Percentiles rank a stretch among this genome's conserved stretches.
Conservation (phyloP, 2,329 filamentous ascomycete species). For the Cercospora janseana region DNA sequence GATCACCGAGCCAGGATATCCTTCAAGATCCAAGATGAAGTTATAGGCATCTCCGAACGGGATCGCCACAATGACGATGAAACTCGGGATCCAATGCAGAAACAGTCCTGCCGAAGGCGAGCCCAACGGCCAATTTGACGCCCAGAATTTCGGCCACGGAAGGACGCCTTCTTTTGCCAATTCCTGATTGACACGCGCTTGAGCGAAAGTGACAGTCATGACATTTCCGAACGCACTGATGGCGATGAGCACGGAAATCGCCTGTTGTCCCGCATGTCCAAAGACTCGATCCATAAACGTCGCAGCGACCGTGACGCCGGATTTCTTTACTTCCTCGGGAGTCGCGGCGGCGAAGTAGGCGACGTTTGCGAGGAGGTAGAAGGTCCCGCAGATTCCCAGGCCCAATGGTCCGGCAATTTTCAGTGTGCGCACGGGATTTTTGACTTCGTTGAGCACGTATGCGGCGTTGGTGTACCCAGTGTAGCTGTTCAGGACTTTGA, state of each 20-base stretch:
- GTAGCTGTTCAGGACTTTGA: constrained; percentile 47
- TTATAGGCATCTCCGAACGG: constrained; percentile 64
- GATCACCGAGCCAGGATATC: constrained; percentile 63
- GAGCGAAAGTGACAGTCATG: constrained; percentile 55
- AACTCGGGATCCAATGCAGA: constrained; percentile 55
- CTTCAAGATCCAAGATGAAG: constrained; percentile 67
- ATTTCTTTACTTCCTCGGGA: constrained; percentile 49
- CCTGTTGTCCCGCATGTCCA: constrained; percentile 51
- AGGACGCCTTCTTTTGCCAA: constrained; percentile 61
- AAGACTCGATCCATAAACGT: constrained; percentile 61
- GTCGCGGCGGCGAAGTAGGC: constrained; percentile 56
- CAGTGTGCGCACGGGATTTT: constrained; percentile 28
- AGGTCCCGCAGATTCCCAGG: constrained; percentile 45
- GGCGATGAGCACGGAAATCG: constrained; percentile 57
- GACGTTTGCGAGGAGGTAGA: constrained; percentile 59
- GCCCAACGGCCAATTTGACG: constrained; percentile 61
- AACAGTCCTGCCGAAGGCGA: constrained; percentile 59
- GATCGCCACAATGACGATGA: constrained; percentile 60
- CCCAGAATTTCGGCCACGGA: constrained; percentile 60
- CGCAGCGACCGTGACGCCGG: constrained; percentile 55
- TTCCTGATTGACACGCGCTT: constrained; percentile 59
- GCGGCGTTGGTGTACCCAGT: constrained; percentile 53
- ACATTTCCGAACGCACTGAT: constrained; percentile 60
- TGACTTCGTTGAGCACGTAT: constrained; percentile 62
- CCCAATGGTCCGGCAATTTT: constrained; percentile 49